Evolutionary conservation across 1,284 basidiomycete species (phyloP).

Genomic region (Sutorius eximius): DNA sequence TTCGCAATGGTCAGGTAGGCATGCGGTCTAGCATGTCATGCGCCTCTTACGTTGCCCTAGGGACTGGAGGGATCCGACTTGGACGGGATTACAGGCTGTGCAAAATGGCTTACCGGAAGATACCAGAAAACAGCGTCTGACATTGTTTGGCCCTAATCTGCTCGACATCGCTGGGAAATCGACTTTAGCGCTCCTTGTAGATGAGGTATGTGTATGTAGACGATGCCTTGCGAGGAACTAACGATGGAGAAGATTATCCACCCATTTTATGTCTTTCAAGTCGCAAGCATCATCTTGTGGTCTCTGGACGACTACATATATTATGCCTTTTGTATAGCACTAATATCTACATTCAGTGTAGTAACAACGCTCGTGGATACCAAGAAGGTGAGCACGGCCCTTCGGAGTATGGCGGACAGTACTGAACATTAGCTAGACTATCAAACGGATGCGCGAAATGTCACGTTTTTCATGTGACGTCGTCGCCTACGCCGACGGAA

Average conservation of each 20-base stretch:
- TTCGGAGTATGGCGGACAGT: neutral
- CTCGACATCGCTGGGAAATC: constrained; percentile 93
- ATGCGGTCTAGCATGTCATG: neutral
- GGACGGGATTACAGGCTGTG: constrained; percentile 65
- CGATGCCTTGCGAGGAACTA: constrained; percentile 5
- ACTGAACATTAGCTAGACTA: constrained; percentile 58
- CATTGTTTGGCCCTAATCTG: constrained; percentile 84
- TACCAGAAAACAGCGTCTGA: constrained; percentile 63
- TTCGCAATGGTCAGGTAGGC: constrained; percentile 79
- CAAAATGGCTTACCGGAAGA: constrained; percentile 60
- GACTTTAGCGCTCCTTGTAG: constrained; percentile 77
- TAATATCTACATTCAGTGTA: constrained; percentile 89
- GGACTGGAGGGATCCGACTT: constrained; percentile 89
- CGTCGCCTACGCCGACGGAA: constrained; percentile 68
- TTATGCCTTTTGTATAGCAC: constrained; percentile 95
- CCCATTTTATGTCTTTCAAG: constrained; percentile 98
- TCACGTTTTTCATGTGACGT: constrained; percentile 88
- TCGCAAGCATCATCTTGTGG: constrained; percentile 95
- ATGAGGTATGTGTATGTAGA: constrained; percentile 64
- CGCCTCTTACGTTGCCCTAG: constrained; percentile 41
- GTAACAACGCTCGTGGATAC: constrained; percentile 90
- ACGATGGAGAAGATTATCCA: constrained; percentile 61
- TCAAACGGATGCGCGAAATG: constrained; percentile 95
- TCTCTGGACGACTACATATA: constrained; percentile 95
- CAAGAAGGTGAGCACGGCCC: constrained; percentile 60